These are phyloP conservation scores for Echria macrotheca DNA, from an alignment of 495 filamentous ascomycete genomes.

Conservation along the genomic window DNA sequence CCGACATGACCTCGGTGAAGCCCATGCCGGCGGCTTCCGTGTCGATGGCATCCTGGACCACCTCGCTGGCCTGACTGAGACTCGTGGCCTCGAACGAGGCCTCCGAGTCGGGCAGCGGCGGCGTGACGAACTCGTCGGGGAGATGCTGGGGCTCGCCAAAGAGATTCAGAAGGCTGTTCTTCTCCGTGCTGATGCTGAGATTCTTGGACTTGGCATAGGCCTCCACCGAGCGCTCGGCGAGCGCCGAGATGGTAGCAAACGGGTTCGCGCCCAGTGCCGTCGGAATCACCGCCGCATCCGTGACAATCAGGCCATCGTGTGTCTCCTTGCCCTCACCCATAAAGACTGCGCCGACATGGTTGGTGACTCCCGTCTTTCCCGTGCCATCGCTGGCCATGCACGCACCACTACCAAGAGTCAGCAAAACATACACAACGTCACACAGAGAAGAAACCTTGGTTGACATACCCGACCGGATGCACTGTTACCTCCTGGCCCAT, in stretches of 20 bases:
- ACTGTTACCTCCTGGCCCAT: slow-evolving; percentile 56
- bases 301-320: slow-evolving; percentile 54
- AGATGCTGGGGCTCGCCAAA: slow-evolving; percentile 37
- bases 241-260: slow-evolving; percentile 63
- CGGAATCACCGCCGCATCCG: slow-evolving; percentile 59
- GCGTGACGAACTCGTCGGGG: slow-evolving; percentile 11
- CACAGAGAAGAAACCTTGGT: no score
- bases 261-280: slow-evolving; percentile 62
- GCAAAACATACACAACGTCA: no score
- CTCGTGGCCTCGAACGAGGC: slow-evolving; percentile 26
- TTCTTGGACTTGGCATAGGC: slow-evolving; percentile 35
- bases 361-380: slow-evolving; percentile 54
- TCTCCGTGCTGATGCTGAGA: slow-evolving; percentile 45
- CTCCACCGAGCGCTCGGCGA: slow-evolving; percentile 58
- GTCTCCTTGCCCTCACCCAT: slow-evolving; percentile 45
- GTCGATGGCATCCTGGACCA: slow-evolving; percentile 39
- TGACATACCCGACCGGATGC: slow-evolving; percentile 57
- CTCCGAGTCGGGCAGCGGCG: slow-evolving; percentile 5
- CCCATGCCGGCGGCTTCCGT: slow-evolving; percentile 45
- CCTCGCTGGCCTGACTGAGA: slow-evolving; percentile 31
- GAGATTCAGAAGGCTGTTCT: slow-evolving; percentile 47
- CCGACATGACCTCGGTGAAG: slow-evolving; percentile 62
- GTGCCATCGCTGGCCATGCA: slow-evolving; percentile 57
- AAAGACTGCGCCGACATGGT: slow-evolving; percentile 57
- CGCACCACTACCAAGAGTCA: slow-evolving; percentile 45